Base-by-base conservation (phyloP, 148 eudicot species). In the Drosera capensis region DNA sequence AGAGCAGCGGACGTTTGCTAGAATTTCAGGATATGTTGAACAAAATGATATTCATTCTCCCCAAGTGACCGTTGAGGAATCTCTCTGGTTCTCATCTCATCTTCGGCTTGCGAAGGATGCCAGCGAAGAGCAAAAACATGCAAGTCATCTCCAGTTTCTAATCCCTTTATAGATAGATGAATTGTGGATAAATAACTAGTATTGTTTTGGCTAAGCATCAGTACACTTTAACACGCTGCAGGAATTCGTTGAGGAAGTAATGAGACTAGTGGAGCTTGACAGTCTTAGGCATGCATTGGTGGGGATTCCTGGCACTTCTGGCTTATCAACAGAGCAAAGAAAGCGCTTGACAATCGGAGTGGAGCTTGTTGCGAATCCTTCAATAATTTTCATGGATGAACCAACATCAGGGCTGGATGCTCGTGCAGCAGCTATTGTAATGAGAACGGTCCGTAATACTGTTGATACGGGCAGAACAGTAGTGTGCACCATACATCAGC, bases 371-470 rank as follows among this genome's bases (percentile, higher is more conserved):
- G 96, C 94, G 49, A 87, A 87, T 63, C 96, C 96, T 48, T 82
- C 96, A 1, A 82, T 87, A 58, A 76, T 87, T 47, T 87, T 87
- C 43, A 87, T 87, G 96, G 96, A 87, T 64, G 96, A 87, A 46
- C 96, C 96, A 2, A 87, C 96, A 34, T 87, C 96, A 51, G 96
- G 96, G n/a, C 82, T 87, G 28, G 96, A 87, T 66, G 96, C 96
- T 54, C 64, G 96, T 61, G 94, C 96, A 49, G 96, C 96, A 37
- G 96, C 96, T 40, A 82, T 87, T 58, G 96, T 87, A 5, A 82
- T 87, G 96, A 39, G 88, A 62, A 77, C 96, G 46, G 94, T 87
- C 13, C 79, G 94, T 43, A 86, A 86, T 38, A 86, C 94, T 14
- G 96, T 86, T 49, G 77, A 86, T 56, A 86, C 88, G n/a, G 94